These are phyloP conservation scores for Lepidium africanum DNA, from an alignment of 345 rosid genomes.

Conservation along the genomic window DNA sequence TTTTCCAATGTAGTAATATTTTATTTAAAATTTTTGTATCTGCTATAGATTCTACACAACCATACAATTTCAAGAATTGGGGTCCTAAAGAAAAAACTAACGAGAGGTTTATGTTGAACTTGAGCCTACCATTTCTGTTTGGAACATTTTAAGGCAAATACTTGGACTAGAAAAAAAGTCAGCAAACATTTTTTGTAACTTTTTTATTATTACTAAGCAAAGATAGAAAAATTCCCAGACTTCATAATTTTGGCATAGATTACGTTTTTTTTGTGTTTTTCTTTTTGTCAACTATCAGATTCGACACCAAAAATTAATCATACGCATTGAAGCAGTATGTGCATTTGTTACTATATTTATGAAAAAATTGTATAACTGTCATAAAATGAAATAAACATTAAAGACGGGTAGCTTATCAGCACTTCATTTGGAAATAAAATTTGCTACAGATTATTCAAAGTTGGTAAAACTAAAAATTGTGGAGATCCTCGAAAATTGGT, in stretches of 20 bases:
- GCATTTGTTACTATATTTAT: not conserved
- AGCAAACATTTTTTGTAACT: not conserved
- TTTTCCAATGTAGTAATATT: not conserved
- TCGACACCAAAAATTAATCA: not conserved
- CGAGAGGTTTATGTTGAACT: not conserved
- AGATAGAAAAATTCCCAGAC: not conserved
- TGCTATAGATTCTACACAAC: not conserved
- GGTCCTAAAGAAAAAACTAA: too few species aligned
- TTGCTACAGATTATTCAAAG: too few species aligned
- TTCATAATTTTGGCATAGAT: not conserved
- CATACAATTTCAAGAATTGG: not conserved
- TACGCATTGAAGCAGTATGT: too few species aligned
- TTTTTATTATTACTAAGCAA: not conserved
- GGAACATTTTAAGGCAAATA: not conserved
- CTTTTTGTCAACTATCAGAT: not conserved
- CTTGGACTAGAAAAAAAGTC: not conserved
- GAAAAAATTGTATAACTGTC: not conserved
- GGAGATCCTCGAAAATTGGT: too few species aligned
- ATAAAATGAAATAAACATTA: too few species aligned
- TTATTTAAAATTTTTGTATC: not conserved
- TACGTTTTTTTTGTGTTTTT: too few species aligned
- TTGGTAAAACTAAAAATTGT: too few species aligned
- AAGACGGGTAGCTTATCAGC: too few species aligned
- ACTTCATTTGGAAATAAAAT: too few species aligned
- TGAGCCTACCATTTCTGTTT: not conserved